These are phyloP conservation scores for Epichloe aotearoae DNA, from an alignment of 2,329 filamentous ascomycete species.

Conservation along the genomic window DNA sequence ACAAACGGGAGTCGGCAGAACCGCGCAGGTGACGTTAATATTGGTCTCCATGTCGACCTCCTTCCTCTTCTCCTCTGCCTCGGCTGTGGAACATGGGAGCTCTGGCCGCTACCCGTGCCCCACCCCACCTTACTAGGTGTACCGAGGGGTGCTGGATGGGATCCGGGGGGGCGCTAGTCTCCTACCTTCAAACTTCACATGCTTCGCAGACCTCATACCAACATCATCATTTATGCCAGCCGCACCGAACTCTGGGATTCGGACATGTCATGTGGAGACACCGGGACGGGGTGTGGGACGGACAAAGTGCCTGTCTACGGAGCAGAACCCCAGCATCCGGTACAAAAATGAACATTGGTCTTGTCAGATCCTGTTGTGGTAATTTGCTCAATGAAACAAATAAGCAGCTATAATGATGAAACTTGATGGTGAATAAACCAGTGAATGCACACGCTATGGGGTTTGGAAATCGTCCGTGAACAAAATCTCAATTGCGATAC, in stretches of 20 bases:
- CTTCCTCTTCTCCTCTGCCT: constrained; percentile 11
- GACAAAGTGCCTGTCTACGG: background rate
- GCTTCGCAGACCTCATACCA: constrained; percentile 5
- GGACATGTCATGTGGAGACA: constrained; percentile 10
- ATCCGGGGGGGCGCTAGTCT: constrained; percentile 12
- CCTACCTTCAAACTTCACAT: constrained; percentile 15
- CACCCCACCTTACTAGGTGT: background rate
- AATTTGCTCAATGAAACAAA: no score
- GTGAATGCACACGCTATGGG: no score
- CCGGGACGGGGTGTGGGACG: no score
- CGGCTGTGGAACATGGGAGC: constrained; percentile 7
- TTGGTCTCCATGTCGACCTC: no score
- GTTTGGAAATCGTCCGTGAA: no score
- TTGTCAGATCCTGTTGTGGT: background rate
- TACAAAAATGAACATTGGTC: no score
- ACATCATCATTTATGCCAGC: no score
- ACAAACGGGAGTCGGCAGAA: background rate
- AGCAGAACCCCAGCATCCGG: no score
- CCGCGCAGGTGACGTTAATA: background rate
- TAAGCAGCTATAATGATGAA: no score
- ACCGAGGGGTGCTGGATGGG: constrained; percentile 13
- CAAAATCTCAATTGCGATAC: no score
- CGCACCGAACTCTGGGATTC: no score
- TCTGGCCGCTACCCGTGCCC: constrained; percentile 4
- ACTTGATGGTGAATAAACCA: no score